A percentile compares a stretch with the other conserved stretches of the same genome.
phyloP scores from a whole-genome alignment of 2,329 filamentous ascomycete species.

The Pseudofabraea citricarpa region DNA sequence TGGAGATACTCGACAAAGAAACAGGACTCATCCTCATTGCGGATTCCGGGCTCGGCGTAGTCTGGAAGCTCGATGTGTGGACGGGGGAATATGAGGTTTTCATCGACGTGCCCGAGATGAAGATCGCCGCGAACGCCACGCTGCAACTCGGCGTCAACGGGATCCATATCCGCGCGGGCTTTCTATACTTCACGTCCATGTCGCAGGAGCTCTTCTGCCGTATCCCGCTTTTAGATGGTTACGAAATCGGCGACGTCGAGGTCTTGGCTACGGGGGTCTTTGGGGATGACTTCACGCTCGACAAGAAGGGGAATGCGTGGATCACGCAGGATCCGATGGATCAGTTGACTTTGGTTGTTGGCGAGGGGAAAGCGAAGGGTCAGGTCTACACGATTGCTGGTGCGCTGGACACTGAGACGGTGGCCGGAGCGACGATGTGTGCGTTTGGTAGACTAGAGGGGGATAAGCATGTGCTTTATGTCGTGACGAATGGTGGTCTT shows the following conservation, averaged over 20 bases:
- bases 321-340: slow-evolving; percentile 10
- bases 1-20: slow-evolving; percentile 11
- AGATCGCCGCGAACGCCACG: slow-evolving; percentile 2
- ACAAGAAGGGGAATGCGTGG: slow-evolving; percentile 11
- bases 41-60: slow-evolving; percentile 22
- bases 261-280: not conserved
- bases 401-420: not conserved
- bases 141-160: slow-evolving; percentile 13
- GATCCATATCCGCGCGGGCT: slow-evolving; percentile 7
- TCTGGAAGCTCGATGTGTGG: slow-evolving; percentile 22
- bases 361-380: slow-evolving; percentile 6
- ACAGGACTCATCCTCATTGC: slow-evolving; percentile 19
- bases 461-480: slow-evolving; percentile 13
- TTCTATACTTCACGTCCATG: slow-evolving; percentile 18
- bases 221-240: not conserved
- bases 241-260: not conserved
- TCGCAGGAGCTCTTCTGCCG: slow-evolving; percentile 13
- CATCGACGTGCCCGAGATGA: slow-evolving; percentile 20
- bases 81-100: slow-evolving; percentile 15
- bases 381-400: slow-evolving; percentile 9
- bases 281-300: slow-evolving; percentile 11
- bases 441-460: slow-evolving; percentile 11
- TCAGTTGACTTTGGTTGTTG: not conserved
- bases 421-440: slow-evolving; percentile 9
- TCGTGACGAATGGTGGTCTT: slow-evolving; percentile 14